Evolutionary conservation across 805 yeast genomes (phyloP), one percentile per base, ranked within the genome.

Genomic region (Teunomyces pallodes): DNA sequence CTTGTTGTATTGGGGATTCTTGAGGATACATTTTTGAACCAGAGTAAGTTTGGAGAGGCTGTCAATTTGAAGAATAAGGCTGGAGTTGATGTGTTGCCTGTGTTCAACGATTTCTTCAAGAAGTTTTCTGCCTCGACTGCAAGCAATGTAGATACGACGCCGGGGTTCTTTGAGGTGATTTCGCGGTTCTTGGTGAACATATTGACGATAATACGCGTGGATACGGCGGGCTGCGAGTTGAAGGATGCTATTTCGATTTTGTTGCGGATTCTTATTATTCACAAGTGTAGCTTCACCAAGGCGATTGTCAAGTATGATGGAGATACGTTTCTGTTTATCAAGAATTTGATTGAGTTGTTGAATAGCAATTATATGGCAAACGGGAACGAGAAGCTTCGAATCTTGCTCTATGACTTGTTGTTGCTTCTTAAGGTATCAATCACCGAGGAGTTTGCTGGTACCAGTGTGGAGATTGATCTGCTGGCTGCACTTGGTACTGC

Each of bases 351-450:
- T 9, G 65, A 66, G 9, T 54, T 84, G 12, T 67, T 81, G 49
- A 70, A 75, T 40, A 70, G 80, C 9, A 58, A 67, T 4, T 66
- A 74, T 28, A 67, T 83, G 24, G 30, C 49, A 7, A 20, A 46
- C 6, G 55, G 41, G 56, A 65, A 78, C 52, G 77, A 75, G 24
- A 82, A 78, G 52, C 59, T 83, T 45, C 75, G 76, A 52, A 82
- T 83, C 44, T 62, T 83, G 52, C 64, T 83, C 1, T 82, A 83
- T 58, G 89, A 84, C 57, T 72, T 83, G 47, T 64, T 84, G 31
- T 64, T 82, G 8, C 75, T 86, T 1, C 66, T 82, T 56, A 83
- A 82, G 58, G 60, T 62, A 6, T 58, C 72, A 3, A 48, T 74
- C 14, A 63, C 70, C 3, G 62, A 57, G n/a, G 47, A 43, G 36